Base-by-base conservation (phyloP, 257 asterid genomes). In the Echites panduratus region DNA sequence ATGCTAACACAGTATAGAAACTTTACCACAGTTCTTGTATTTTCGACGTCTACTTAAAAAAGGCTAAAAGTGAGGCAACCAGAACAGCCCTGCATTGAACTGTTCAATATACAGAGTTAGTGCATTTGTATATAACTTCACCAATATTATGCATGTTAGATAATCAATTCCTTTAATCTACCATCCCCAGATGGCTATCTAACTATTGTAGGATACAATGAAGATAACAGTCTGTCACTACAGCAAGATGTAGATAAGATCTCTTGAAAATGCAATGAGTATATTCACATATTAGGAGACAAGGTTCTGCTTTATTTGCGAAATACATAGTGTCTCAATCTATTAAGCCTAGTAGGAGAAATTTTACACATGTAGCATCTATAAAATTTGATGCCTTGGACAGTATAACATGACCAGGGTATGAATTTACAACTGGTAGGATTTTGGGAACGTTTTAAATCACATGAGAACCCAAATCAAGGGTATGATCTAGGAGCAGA, bases 371-470 rank as follows among this genome's bases (percentile, higher is more conserved):
- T 7, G 22, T n/a, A 43, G 71, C 17, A 66, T 44, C 38, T 66
- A 40, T 7, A 9, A 40, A 48, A 48, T n/a, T 48, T 11, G 53
- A 48, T 48, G 53, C 22, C 53, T 41, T n/a, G 35, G n/a, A 66
- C 53, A 9, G 22, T 1, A n/a, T 10, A 67, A 68, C 38, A 47
- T n/a, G 26, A 70, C 22, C 19, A 19, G 8, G 10, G 16, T 48
- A 14, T 69, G n/a, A n/a, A 75, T 75, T 69, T 59, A 75, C 79
- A 75, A 29, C 24, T 27, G 19, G 43, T 56, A 26, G 20, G 2
- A n/a, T 53, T 32, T 8, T 10, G 17, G 0, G 20, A 32, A 61
- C 4, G 70, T 41, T n/a, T n/a, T n/a, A n/a, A n/a, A n/a, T n/a
- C n/a, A n/a, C n/a, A n/a, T n/a, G n/a, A n/a, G n/a, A n/a, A n/a